These are phyloP conservation scores for Arachnopeziza araneosa DNA, from an alignment of 2,329 filamentous ascomycete species.

Conservation along the genomic window DNA sequence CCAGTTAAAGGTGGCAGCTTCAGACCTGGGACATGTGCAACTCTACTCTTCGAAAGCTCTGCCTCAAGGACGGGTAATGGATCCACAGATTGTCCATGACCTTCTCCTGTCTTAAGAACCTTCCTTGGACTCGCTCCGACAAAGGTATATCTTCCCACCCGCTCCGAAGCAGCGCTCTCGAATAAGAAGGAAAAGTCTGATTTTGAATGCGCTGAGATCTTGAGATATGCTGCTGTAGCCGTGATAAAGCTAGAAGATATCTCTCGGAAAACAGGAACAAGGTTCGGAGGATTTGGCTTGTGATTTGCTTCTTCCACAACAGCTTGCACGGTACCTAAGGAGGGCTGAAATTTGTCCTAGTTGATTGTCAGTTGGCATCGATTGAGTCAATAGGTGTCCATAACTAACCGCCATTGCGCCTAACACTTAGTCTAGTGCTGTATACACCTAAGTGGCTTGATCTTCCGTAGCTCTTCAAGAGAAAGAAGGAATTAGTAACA, in stretches of 20 bases:
- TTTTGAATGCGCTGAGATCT: constrained; percentile 69
- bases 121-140: constrained; percentile 77
- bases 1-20: constrained; percentile 81
- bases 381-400: background rate
- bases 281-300: constrained; percentile 57
- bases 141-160: constrained; percentile 92
- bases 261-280: constrained; percentile 76
- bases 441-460: background rate
- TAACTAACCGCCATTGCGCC: background rate
- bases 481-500: background rate
- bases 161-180: constrained; percentile 91
- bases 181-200: constrained; percentile 82
- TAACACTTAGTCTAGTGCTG: background rate
- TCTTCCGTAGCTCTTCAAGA: background rate
- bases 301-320: constrained; percentile 47
- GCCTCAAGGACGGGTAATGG: constrained; percentile 77
- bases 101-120: constrained; percentile 79
- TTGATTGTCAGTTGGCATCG: constrained; percentile 19
- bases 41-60: constrained; percentile 72
- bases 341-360: constrained; percentile 50
- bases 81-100: constrained; percentile 78
- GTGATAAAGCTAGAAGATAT: constrained; percentile 91
- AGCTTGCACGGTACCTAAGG: constrained; percentile 53
- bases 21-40: constrained; percentile 77
- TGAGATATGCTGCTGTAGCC: constrained; percentile 91